Conservation (phyloP, 768 basidiomycete genomes). For the Gyrodon lividus region DNA sequence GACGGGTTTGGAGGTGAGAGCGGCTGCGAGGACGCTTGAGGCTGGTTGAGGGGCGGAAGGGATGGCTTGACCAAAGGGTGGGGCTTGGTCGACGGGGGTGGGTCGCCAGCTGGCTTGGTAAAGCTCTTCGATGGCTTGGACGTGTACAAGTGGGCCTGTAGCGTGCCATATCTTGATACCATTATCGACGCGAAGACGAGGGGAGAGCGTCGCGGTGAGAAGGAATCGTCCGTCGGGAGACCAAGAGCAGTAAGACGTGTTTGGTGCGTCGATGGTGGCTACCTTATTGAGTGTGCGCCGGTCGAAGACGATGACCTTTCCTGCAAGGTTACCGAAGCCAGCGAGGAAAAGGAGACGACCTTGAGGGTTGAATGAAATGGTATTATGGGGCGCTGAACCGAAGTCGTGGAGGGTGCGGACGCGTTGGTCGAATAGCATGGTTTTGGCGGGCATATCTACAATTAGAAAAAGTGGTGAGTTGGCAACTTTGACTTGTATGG, state of each 20-base stretch:
- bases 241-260: constrained; percentile 95
- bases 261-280: constrained; percentile 81
- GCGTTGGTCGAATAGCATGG: constrained; percentile 87
- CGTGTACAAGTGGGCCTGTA: constrained; percentile 80
- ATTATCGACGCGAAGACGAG: constrained; percentile 94
- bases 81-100: constrained; percentile 59
- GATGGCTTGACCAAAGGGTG: constrained; percentile 64
- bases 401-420: constrained; percentile 89
- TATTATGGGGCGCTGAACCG: constrained; percentile 86
- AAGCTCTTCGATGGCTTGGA: constrained; percentile 81
- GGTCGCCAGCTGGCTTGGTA: constrained; percentile 90
- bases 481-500: not conserved
- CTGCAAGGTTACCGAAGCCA: constrained; percentile 96
- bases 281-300: constrained; percentile 81
- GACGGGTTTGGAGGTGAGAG: constrained; percentile 51
- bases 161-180: constrained; percentile 97
- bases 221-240: constrained; percentile 91
- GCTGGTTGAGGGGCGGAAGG: constrained; percentile 69
- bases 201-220: constrained; percentile 93
- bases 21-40: constrained; percentile 51
- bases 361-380: constrained; percentile 93
- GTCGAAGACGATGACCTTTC: constrained; percentile 91
- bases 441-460: constrained; percentile 92
- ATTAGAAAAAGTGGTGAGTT: not conserved
- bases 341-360: constrained; percentile 84